Evolutionary conservation across 495 filamentous ascomycete species (phyloP).

Genomic region (Terfezia boudieri): DNA sequence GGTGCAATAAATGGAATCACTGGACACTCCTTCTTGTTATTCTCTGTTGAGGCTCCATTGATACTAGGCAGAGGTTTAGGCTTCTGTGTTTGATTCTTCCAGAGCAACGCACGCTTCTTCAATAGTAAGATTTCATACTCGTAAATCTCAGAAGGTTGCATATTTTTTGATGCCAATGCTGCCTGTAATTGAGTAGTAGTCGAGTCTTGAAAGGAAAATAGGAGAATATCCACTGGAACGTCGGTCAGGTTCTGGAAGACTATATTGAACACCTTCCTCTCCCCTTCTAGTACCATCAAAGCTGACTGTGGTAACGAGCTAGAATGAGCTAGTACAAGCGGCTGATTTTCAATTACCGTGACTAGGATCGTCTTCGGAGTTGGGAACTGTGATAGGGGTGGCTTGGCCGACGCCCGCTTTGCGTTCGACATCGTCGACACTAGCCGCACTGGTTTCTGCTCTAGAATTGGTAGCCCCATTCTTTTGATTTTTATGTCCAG

Average conservation of each 20-base stretch:
- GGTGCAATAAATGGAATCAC: constrained; percentile 37
- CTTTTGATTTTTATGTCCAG: constrained; percentile 50
- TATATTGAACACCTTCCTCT: constrained; percentile 51
- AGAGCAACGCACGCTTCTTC: constrained; percentile 48
- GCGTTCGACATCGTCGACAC: constrained; percentile 23
- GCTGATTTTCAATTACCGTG: constrained; percentile 57
- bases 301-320: constrained; percentile 65
- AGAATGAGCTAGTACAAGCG: constrained; percentile 48
- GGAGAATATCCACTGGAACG: constrained; percentile 52
- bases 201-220: constrained; percentile 78
- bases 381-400: constrained; percentile 1
- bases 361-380: constrained; percentile 31
- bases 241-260: constrained; percentile 57
- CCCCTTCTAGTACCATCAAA: constrained; percentile 52
- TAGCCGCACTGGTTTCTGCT: constrained; percentile 30
- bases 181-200: constrained; percentile 53
- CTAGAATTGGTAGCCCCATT: constrained; percentile 41
- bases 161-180: constrained; percentile 40
- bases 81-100: constrained; percentile 29
- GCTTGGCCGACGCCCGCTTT: constrained; percentile 3
- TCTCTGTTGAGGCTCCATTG: too few species aligned
- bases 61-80: too few species aligned
- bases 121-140: constrained; percentile 61
- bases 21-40: background rate
- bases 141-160: constrained; percentile 54